Base-by-base conservation (phyloP, 306 rosid species). In the Alnus glutinosa region DNA sequence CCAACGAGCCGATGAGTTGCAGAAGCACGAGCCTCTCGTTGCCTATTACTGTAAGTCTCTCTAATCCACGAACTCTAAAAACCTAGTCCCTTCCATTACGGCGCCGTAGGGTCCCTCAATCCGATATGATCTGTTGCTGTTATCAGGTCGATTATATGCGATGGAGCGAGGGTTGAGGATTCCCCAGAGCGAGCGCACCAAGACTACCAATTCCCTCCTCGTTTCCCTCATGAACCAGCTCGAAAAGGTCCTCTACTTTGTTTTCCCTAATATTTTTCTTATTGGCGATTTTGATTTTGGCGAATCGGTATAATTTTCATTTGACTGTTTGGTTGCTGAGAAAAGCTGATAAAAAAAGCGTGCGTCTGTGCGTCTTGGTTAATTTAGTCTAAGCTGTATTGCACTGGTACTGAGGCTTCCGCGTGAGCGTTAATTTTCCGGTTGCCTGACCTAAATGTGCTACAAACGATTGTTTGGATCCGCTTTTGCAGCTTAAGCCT, bases 1-100 rank as follows among this genome's bases (percentile, higher is more conserved):
- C 78, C 99, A 96, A 86, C 99, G 99, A 62, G 99, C 99, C 63
- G 99, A 96, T 88, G 99, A 96, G 86, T 78, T 96, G 84, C 99
- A 93, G 89, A 96, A 96, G 83, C 99, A 93, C 83, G 99, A 96
- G 71, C 97, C 93, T 68, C 97, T 93, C 74, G 96, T 93, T 77
- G 89, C 99, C 63, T 96, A 96, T 85, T 96, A 96, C 86, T 96
- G 99, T 96, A 87, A 69, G 4, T 49, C 0, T 55, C 47, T 58
- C 57, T 69, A 15, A 55, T 10, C 39, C 52, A 16, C 28, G 10
- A 59, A 5, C 71, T 77, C 50, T 30, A 2, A 71, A 81, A 55
- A 77, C 78, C 46, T 47, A 15, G 30, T 34, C 52, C 39, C 34
- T 49, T 59, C 28, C 9, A 67, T 7, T 12, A 75, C 76, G 49